A percentile compares a stretch with the other conserved stretches of the same genome.
Conservation (phyloP, 352 stramenopile genomes). For the Phytophthora multivora region DNA sequence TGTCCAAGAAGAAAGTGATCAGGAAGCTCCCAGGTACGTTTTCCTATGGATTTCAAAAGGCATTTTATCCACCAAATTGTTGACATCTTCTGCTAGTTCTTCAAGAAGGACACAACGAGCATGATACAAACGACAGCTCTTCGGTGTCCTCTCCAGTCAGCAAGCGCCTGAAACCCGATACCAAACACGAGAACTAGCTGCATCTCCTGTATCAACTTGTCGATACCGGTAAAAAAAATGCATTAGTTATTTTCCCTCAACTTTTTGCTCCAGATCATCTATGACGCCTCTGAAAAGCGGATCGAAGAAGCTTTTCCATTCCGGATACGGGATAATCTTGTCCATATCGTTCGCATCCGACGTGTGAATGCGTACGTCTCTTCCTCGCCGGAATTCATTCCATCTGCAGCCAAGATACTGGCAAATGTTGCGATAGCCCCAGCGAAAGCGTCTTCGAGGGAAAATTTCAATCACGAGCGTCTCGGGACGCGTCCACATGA, state of each 20-base stretch:
- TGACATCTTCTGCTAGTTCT: conserved; percentile 11
- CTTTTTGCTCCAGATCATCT: conserved; percentile 10
- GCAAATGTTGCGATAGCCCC: conserved; percentile 78
- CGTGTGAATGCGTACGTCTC: conserved; percentile 27
- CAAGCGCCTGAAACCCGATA: conserved; percentile 22
- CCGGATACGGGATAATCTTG: conserved; percentile 50
- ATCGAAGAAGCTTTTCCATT: conserved; percentile 63
- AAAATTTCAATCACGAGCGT: conserved; percentile 76
- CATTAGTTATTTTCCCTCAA: neutral
- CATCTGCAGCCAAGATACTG: conserved; percentile 67
- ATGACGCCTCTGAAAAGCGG: conserved; percentile 38
- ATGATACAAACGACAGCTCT: conserved; percentile 13
- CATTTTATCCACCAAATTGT: neutral
- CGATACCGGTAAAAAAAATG: conserved; percentile 1
- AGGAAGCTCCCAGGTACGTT: conserved; percentile 29
- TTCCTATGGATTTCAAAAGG: neutral
- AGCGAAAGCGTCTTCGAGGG: conserved; percentile 44
- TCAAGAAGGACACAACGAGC: conserved; percentile 11
- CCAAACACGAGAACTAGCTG: neutral
- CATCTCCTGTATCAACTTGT: conserved; percentile 10
- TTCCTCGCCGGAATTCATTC: conserved; percentile 49
- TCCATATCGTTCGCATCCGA: conserved; percentile 49
- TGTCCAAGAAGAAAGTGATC: conserved; percentile 21
- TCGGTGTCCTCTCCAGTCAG: conserved; percentile 9
- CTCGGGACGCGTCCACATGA: conserved; percentile 55